Percentiles rank a stretch among this genome's conserved stretches.
These are phyloP conservation scores for Verticillium isaacii DNA, from an alignment of 2,329 filamentous ascomycete species.

Conservation along the genomic window DNA sequence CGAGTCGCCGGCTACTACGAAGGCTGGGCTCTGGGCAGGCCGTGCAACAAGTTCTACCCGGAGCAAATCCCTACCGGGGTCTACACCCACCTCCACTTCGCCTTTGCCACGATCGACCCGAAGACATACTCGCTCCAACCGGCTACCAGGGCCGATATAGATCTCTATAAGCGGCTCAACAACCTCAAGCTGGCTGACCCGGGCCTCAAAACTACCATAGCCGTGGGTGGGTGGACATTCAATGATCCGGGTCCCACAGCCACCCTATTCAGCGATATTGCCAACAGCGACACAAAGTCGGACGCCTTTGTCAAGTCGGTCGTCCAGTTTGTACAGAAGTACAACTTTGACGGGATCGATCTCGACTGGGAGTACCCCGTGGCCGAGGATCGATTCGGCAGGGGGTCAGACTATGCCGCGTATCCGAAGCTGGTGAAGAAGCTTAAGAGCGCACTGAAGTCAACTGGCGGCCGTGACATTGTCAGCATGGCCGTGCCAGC, in stretches of 20 bases:
- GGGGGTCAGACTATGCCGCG: too few species aligned
- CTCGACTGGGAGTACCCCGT: conserved; percentile 36
- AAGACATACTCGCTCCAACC: background rate
- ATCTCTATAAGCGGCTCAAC: conserved; percentile 22
- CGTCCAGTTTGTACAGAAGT: conserved; percentile 31
- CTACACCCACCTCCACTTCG: conserved; percentile 27
- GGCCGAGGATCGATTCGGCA: conserved; percentile 24
- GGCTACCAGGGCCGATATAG: conserved; percentile 2
- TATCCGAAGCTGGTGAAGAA: too few species aligned
- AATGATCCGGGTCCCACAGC: conserved; percentile 20
- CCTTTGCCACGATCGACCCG: conserved; percentile 21
- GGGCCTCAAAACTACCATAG: conserved; percentile 28
- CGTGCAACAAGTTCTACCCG: background rate
- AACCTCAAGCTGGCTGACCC: conserved; percentile 21
- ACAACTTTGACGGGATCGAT: conserved; percentile 39
- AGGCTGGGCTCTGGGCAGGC: background rate
- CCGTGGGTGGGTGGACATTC: conserved; percentile 35
- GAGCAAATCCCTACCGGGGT: background rate
- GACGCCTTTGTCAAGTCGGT: conserved; percentile 30
- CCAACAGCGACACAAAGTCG: conserved; percentile 19
- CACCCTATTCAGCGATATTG: conserved; percentile 25
- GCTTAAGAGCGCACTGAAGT: too few species aligned
- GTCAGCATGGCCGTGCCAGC: conserved; percentile 20
- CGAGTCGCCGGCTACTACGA: background rate
- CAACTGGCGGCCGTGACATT: too few species aligned